These are phyloP conservation scores for Mycena latifolia DNA, from an alignment of 768 basidiomycete genomes.

Conservation along the genomic window DNA sequence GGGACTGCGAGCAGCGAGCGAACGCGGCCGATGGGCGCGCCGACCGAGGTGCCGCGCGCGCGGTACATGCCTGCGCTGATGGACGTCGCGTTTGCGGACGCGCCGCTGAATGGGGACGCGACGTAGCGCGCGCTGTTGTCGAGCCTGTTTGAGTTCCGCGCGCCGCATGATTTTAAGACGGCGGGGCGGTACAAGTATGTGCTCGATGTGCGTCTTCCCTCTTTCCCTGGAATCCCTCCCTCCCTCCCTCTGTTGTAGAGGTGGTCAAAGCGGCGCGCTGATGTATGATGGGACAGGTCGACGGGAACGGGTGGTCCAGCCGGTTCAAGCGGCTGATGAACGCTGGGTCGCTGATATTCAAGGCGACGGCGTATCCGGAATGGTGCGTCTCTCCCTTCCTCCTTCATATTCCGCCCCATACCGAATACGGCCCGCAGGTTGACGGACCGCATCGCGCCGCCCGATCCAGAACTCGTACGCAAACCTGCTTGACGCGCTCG, in stretches of 20 bases:
- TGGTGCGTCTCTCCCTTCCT: too few relatives aligned
- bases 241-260: too few relatives aligned
- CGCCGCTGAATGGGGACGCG: slow-evolving; percentile 55
- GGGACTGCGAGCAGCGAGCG: too few relatives aligned
- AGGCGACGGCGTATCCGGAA: slow-evolving; percentile 69
- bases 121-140: slow-evolving; percentile 57
- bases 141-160: slow-evolving; percentile 60
- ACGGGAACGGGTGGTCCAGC: too few relatives aligned
- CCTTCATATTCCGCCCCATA: too few relatives aligned
- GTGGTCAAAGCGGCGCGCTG: too few relatives aligned
- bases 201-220: slow-evolving; percentile 58
- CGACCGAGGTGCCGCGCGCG: slow-evolving; percentile 37
- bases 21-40: background rate
- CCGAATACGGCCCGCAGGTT: slow-evolving; percentile 63
- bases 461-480: slow-evolving; percentile 73
- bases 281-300: too few relatives aligned
- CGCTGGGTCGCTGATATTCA: slow-evolving; percentile 70
- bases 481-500: slow-evolving; percentile 76
- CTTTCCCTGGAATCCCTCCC: too few relatives aligned
- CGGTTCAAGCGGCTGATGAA: slow-evolving; percentile 74
- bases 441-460: slow-evolving; percentile 62
- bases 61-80: slow-evolving; percentile 60
- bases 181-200: slow-evolving; percentile 72
- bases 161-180: slow-evolving; percentile 50
- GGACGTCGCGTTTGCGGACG: slow-evolving; percentile 65